Base-by-base conservation (phyloP, 2,329 filamentous ascomycete species). In the Colletotrichum lini region DNA sequence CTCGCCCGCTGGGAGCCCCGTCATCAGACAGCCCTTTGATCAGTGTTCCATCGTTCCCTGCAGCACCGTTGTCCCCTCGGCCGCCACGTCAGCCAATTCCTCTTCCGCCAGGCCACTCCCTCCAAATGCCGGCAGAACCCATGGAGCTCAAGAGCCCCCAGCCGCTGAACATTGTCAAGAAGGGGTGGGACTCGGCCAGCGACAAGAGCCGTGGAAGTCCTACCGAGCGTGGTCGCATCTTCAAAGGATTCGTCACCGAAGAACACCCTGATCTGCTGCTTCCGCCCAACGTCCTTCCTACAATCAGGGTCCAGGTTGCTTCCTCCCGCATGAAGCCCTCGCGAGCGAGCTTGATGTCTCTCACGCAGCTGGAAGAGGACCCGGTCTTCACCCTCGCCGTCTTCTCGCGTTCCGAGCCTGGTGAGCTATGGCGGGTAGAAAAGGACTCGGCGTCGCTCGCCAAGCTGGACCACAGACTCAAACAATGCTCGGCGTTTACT, bases 271-370 rank as follows among this genome's bases (percentile, higher is more conserved):
- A 94, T 73, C 87, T 98, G 9, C 83, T 98, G 26, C 86, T 99
- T 2, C 91, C 95, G 12, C 96, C 96, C 0, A 97, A 97, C 79
- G 95, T 95, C 7, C 85, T 99, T 9, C 93, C 94, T 4, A 94
- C 94, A 1, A 92, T 99, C 67, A 90, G 93, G 73, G 91, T 98
- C 58, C 94, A 90, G 79, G 96, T 98, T 4, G 94, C 95, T 4
- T 98, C 96, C 5, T 98, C 96, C 26, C 91, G 96, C n/a, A 91
- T 99, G 86, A 95, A 94, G 78, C 96, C 96, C 16, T 98, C 96
- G 0, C 88, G 96, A 73, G 91, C 94, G 47, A 98, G 95, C 79
- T 89, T 96, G 75, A 85, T 98, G 77, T 93, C 91, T 2, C 85
- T 95, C 13, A 96, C 91, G 61, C 92, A 94, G 72, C 85, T 93